Base-by-base conservation (phyloP, 1,139 yeast species). In the Komagataea norvegica region DNA sequence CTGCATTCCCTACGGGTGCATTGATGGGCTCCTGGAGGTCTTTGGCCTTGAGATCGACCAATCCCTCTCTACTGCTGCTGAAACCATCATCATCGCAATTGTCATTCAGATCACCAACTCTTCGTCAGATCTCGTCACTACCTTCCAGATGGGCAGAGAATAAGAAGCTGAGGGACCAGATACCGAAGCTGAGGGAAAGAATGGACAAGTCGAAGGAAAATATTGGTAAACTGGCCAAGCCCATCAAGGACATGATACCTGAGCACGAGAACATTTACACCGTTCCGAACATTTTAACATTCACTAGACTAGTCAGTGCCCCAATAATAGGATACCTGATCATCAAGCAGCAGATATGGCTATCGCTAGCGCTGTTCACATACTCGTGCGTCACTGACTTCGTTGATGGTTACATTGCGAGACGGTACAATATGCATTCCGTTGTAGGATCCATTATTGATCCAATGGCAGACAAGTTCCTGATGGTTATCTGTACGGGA, bases 301-400 rank as follows among this genome's bases (percentile, higher is more conserved):
- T 83, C 55, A 75, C 95, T 1, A 66, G 98, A 49, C 73, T 93
- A 13, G 62, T 74, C 3, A 67, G 88, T 3, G 80, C 98, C 0
- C 99, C 98, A 0, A 61, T 79, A 10, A 77, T 91, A 29, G 97
- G 97, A 0, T 84, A 82, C 52, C 72, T 77, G 49, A 77, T 91
- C 7, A 68, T 85, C 15, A 65, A 74, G 14, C 77, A 79, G 10
- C 72, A 83, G 29, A 64, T 82, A 3, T 61, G 67, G 11, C 64
- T 71, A 35, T 95, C 97, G 0, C 64, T 87, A 36, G 72, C 77
- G 4, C 57, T 91, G 15, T 91, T 91, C 59, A 70, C 79, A 1
- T 87, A 86, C 52, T 88, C 96, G 0, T 85, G 96, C 49, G 58
- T 88, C 9, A 89, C 98, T 0, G 99, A 93, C 58, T 80, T 85